Evolutionary conservation across 805 yeast species (phyloP).

Genomic region (Starmerella apis): DNA sequence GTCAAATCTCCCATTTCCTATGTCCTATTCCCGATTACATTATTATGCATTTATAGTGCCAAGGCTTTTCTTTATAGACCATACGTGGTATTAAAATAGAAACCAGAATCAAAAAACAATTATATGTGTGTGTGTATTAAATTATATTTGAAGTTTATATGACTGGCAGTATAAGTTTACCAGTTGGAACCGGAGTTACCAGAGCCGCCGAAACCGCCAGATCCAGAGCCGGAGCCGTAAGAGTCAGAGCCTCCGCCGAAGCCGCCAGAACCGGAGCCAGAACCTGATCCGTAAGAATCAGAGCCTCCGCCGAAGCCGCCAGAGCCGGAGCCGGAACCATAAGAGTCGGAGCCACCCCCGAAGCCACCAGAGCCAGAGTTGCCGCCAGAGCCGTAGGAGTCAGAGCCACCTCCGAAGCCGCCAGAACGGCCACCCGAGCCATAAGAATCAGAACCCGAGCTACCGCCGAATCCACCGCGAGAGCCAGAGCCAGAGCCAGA

Average conservation of each 20-base stretch:
- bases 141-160: background rate
- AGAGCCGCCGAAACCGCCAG: slow-evolving; percentile 28
- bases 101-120: too few relatives aligned
- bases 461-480: slow-evolving; percentile 13
- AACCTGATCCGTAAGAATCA: slow-evolving; percentile 17
- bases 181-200: slow-evolving; percentile 29
- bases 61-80: too few relatives aligned
- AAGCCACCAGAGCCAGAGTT: slow-evolving; percentile 17
- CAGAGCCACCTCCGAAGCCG: slow-evolving; percentile 29
- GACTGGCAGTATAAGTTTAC: slow-evolving; percentile 7
- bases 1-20: too few relatives aligned
- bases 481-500: slow-evolving; percentile 24
- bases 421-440: slow-evolving; percentile 28
- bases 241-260: slow-evolving; percentile 9
- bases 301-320: slow-evolving; percentile 22
- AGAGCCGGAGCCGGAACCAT: slow-evolving; percentile 9
- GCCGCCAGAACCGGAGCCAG: slow-evolving; percentile 21
- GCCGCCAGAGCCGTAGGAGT: slow-evolving; percentile 31
- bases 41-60: too few relatives aligned
- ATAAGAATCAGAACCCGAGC: slow-evolving; percentile 12
- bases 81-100: too few relatives aligned
- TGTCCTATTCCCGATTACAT: too few relatives aligned
- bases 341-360: slow-evolving; percentile 27
- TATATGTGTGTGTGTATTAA: too few relatives aligned
- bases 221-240: slow-evolving; percentile 28